Percentiles rank a stretch among this genome's conserved stretches.
Conservation (phyloP, 176 grass and related monocot genomes). For the Olyra latifolia region DNA sequence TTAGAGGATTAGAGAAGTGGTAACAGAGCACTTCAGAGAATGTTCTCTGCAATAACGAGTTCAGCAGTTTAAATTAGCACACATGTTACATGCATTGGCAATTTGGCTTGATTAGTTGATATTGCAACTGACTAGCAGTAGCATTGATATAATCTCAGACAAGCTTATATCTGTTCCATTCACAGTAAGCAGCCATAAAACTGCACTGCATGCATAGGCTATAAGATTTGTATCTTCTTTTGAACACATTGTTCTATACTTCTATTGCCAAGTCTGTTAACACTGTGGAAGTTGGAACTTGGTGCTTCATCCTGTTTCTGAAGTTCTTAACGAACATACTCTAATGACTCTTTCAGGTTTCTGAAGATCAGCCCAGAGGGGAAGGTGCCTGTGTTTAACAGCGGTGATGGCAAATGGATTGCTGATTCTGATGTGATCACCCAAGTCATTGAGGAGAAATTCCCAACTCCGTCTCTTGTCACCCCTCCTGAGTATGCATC, state of each 20-base stretch:
- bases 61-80: background rate
- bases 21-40: background rate
- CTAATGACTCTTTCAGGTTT: slow-evolving; percentile 54
- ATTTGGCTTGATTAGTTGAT: background rate
- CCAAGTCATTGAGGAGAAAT: slow-evolving; percentile 80
- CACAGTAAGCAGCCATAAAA: background rate
- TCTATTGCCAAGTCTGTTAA: background rate
- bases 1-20: background rate
- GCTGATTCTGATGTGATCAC: slow-evolving; percentile 83
- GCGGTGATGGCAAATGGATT: slow-evolving; percentile 71
- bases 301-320: background rate
- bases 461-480: slow-evolving; percentile 63
- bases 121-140: background rate
- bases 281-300: no score
- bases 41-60: background rate
- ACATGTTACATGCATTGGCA: background rate
- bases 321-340: slow-evolving; percentile 4
- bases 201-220: background rate
- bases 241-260: no score
- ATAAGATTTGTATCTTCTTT: background rate
- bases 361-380: slow-evolving; percentile 78
- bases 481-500: slow-evolving; percentile 67
- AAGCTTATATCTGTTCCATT: background rate
- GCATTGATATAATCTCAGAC: background rate
- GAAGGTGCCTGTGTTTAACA: slow-evolving; percentile 79